A percentile compares a stretch with the other conserved stretches of the same genome.
Conservation (phyloP, 2,329 filamentous ascomycete genomes). For the Drechslerella dactyloides region DNA sequence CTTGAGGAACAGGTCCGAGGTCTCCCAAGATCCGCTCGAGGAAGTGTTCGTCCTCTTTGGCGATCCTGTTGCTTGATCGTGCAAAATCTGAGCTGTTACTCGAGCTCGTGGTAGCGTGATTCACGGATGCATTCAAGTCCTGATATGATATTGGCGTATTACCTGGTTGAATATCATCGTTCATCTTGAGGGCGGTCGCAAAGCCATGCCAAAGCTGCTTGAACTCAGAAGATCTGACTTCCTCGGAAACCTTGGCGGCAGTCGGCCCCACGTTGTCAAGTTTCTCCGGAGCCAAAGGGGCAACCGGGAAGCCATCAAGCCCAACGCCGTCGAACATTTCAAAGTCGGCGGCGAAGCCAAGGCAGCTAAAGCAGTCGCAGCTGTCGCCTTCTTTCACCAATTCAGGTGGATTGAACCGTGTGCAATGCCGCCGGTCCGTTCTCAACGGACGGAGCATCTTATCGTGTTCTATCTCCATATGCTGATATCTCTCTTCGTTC, state of each 20-base stretch:
- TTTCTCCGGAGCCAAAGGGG: not conserved
- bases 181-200: constrained; percentile 32
- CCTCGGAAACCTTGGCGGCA: not conserved
- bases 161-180: constrained; percentile 27
- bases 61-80: not conserved
- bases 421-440: not conserved
- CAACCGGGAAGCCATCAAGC: not conserved
- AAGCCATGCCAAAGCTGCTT: constrained; percentile 41
- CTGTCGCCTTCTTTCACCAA: not conserved
- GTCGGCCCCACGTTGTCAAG: not conserved
- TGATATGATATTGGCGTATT: not conserved
- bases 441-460: constrained; percentile 9
- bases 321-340: too few species aligned
- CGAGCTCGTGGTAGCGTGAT: not conserved
- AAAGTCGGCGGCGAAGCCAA: too few species aligned
- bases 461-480: constrained; percentile 20
- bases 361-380: not conserved
- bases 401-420: constrained; percentile 13
- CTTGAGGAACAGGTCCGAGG: not conserved
- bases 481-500: constrained; percentile 24
- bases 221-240: constrained; percentile 22
- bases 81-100: not conserved
- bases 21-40: not conserved
- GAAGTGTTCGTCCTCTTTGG: too few species aligned
- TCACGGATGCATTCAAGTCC: constrained; percentile 9